phyloP scores from a whole-genome alignment of 2,329 filamentous ascomycete species.

The Neonectria ditissima region DNA sequence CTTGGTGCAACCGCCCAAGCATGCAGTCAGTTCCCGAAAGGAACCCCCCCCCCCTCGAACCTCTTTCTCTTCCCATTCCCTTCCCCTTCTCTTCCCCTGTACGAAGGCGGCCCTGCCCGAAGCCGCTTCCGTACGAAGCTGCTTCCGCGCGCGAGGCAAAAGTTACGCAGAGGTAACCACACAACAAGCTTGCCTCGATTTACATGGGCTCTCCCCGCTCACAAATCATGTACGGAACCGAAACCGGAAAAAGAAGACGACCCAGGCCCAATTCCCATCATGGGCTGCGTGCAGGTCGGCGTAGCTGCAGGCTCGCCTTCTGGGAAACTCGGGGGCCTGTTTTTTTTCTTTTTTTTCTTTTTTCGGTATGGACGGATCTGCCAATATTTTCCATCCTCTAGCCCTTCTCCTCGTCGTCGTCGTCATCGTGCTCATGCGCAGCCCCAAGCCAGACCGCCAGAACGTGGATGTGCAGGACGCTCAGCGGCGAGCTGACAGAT shows the following conservation, averaged over 20 bases:
- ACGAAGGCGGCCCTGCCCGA: not conserved
- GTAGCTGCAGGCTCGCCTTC: slow-evolving; percentile 19
- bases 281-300: slow-evolving; percentile 8
- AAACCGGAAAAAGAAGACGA: slow-evolving; percentile 13
- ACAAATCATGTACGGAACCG: slow-evolving; percentile 22
- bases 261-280: slow-evolving; percentile 11
- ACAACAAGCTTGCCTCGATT: not conserved
- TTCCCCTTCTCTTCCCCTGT: not conserved
- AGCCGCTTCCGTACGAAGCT: not conserved
- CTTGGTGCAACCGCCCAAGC: not conserved
- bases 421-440: not conserved
- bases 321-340: slow-evolving; percentile 7
- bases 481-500: slow-evolving; percentile 21
- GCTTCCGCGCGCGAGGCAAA: not conserved
- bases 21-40: not conserved
- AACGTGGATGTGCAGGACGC: too few relatives aligned
- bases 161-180: not conserved
- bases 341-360: too few relatives aligned
- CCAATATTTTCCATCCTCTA: too few relatives aligned
- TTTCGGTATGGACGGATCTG: slow-evolving; percentile 6
- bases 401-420: not conserved
- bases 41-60: not conserved
- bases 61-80: too few relatives aligned
- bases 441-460: too few relatives aligned
- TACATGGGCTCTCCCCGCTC: slow-evolving; percentile 3